These are phyloP conservation scores for Amesomyces nigricolor DNA, from an alignment of 2,329 filamentous ascomycete species.

Conservation along the genomic window DNA sequence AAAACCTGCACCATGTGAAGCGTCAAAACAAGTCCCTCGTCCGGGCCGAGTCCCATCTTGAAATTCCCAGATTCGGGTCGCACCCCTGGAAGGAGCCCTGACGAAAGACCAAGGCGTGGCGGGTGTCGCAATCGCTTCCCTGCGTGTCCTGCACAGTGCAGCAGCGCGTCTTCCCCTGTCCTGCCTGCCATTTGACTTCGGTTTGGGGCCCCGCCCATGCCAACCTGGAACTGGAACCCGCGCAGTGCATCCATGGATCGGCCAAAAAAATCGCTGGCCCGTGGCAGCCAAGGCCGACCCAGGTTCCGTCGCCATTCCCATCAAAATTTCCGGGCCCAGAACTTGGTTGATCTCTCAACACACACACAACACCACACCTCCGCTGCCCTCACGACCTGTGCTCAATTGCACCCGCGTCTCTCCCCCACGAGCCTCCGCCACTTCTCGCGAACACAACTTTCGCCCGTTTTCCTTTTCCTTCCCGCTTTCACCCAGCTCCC, in stretches of 20 bases:
- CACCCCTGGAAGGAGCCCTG: too few relatives aligned
- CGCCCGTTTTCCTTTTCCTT: constrained; percentile 10
- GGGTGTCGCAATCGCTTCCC: constrained; percentile 22
- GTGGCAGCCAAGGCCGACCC: constrained; percentile 3
- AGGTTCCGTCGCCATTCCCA: constrained; percentile 4
- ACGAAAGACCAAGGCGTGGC: background rate
- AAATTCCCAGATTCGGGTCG: too few relatives aligned
- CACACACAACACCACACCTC: constrained; percentile 11
- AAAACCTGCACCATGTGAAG: too few relatives aligned
- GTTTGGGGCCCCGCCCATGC: too few relatives aligned
- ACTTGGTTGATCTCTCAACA: constrained; percentile 2
- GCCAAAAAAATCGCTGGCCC: constrained; percentile 19
- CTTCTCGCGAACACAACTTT: constrained; percentile 6
- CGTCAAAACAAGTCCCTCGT: too few relatives aligned
- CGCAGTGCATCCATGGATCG: constrained; percentile 1
- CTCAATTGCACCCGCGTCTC: constrained; percentile 19
- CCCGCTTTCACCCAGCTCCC: background rate
- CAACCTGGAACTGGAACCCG: background rate
- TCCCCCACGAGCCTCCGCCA: constrained; percentile 7
- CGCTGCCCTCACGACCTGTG: constrained; percentile 11
- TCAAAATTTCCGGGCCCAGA: constrained; percentile 21
- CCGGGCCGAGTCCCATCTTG: too few relatives aligned
- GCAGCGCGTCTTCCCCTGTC: constrained; percentile 5
- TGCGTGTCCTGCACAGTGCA: background rate
- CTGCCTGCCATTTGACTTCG: background rate